Evolutionary conservation across 768 basidiomycete genomes (phyloP).

Genomic region (Erythrobasidium yunnanense): DNA sequence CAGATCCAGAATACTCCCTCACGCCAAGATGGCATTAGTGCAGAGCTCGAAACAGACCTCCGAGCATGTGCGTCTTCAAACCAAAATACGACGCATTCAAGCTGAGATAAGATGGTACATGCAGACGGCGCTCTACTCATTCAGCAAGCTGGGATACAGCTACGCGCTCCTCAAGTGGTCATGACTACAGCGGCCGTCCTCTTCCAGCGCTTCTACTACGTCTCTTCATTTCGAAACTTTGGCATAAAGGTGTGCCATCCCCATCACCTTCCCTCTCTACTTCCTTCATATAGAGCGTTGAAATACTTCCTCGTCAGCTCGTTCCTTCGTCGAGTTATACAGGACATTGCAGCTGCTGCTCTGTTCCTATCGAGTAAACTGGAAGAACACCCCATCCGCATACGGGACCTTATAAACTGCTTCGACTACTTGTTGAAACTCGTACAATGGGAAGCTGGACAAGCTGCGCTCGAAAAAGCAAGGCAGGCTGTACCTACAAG

Average conservation of each 20-base stretch:
- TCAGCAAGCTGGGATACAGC: slow-evolving; percentile 80
- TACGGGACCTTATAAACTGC: slow-evolving; percentile 87
- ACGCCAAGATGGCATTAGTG: slow-evolving; percentile 1
- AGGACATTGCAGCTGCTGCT: slow-evolving; percentile 85
- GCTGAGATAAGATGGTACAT: not conserved
- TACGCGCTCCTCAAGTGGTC: slow-evolving; percentile 90
- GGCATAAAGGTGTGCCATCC: slow-evolving; percentile 64
- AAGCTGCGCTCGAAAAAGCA: slow-evolving; percentile 6
- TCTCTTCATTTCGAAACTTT: slow-evolving; percentile 87
- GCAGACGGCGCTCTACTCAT: slow-evolving; percentile 77
- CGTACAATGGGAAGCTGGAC: slow-evolving; percentile 16
- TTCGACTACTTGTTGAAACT: slow-evolving; percentile 68
- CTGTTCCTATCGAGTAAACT: slow-evolving; percentile 80
- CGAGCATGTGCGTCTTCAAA: slow-evolving; percentile 8
- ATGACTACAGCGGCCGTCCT: slow-evolving; percentile 92
- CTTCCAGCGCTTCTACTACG: slow-evolving; percentile 94
- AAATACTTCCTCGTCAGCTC: slow-evolving; percentile 8
- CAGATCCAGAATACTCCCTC: slow-evolving; percentile 19
- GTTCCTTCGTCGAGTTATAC: not conserved
- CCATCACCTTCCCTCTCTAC: not conserved
- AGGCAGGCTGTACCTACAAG: not conserved
- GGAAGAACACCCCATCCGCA: slow-evolving; percentile 79
- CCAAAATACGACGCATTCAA: not conserved
- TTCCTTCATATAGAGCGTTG: not conserved
- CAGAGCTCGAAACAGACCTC: slow-evolving; percentile 13